Evolutionary conservation across 768 basidiomycete genomes (phyloP), one percentile per base, ranked within the genome.

Genomic region (Suillus bovinus): DNA sequence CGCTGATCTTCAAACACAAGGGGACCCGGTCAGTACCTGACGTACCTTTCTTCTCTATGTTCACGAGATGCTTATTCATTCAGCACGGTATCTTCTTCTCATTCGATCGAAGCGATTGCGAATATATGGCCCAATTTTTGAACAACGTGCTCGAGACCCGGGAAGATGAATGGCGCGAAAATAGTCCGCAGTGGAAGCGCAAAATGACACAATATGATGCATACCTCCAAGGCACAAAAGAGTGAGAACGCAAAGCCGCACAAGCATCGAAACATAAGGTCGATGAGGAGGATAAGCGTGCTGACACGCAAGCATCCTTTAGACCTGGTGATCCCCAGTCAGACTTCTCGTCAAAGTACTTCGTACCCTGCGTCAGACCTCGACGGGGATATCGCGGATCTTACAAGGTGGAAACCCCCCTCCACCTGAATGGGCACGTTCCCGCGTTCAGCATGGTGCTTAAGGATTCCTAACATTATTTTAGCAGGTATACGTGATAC

Each of bases 31-130:
- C 66, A 68, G 86, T 75, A 7, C 13, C 39, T 29, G 44, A 7
- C 50, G 54, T 10, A 33, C 39, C 58, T 57, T 42, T 24, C 34
- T 55, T 22, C 10, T 22, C 4, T 34, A 11, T 41, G 5, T 44
- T 22, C 31, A 17, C 60, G 31, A 20, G 44, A 53, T 59, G 47
- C 31, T 56, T 17, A 11, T 38, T 36, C 27, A 11, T 46, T 0
- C 58, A 87, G 86, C 87, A 87, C 5, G 89, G 87, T 0, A 82
- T 91, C 14, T 71, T 90, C 24, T 91, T 91, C 76, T 82, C 78
- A 59, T 88, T 90, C 66, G 86, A 89, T 65, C 81, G 89, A 22
- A 70, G 75, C 3, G 76, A 78, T 22, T 89, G 88, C 69, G 86
- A 89, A 68, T 65, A 72, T 22, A 79, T 88, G 76, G 84, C 80